A percentile compares a stretch with the other conserved stretches of the same genome.
These are phyloP conservation scores for Sporothrix variecibatus DNA, from an alignment of 2,329 filamentous ascomycete species.

Conservation along the genomic window DNA sequence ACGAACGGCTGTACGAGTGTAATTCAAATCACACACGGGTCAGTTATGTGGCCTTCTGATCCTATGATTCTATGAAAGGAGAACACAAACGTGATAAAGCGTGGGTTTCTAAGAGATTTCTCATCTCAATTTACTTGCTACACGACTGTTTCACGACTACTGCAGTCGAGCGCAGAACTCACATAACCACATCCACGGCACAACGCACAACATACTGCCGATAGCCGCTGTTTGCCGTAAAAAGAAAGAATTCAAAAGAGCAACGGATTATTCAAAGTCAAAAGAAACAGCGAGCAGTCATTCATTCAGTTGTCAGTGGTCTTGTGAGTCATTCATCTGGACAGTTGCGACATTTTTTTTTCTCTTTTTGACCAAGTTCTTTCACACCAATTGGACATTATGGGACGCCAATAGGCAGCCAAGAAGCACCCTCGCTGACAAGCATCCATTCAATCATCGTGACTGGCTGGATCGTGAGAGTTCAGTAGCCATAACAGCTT, in stretches of 20 bases:
- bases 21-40: background rate
- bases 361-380: background rate
- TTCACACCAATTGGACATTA: background rate
- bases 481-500: too few species aligned
- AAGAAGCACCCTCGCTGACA: background rate
- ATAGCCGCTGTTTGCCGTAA: background rate
- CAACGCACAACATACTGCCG: background rate
- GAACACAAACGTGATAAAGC: background rate
- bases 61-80: background rate
- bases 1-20: background rate
- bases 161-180: background rate
- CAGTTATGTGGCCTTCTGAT: background rate
- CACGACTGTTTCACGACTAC: background rate
- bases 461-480: background rate
- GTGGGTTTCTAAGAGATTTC: background rate
- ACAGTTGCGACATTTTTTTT: background rate
- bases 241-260: background rate
- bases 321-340: background rate
- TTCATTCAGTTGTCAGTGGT: background rate
- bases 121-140: slow-evolving; percentile 6
- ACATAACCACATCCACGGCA: background rate
- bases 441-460: background rate
- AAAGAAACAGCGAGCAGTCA: slow-evolving; percentile 4
- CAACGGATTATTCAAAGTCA: background rate
- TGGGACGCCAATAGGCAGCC: background rate